Evolutionary conservation across 73 alveolate genomes (phyloP).

Genomic region (Paramecium octaurelia): DNA sequence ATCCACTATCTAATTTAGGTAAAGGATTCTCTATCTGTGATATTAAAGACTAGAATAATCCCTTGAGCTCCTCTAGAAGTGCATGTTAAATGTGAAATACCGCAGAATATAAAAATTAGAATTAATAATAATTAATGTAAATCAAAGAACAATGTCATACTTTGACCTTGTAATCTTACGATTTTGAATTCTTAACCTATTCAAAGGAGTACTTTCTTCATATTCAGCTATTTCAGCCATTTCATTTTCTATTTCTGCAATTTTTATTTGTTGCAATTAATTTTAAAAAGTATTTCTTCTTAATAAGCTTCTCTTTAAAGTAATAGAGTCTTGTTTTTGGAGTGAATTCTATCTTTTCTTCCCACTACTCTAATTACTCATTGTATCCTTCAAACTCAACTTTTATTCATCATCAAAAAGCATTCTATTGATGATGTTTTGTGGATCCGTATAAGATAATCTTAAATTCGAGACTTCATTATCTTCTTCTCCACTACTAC

Average conservation of each 20-base stretch:
- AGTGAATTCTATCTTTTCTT: background rate
- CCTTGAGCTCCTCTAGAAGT: slow-evolving; percentile 77
- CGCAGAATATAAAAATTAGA: background rate
- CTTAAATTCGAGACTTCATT: background rate
- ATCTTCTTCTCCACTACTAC: background rate
- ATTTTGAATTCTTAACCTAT: slow-evolving; percentile 16
- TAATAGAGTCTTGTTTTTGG: background rate
- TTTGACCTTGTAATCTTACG: background rate
- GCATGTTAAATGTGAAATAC: background rate
- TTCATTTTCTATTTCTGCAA: slow-evolving; percentile 42
- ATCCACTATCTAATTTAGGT: slow-evolving; percentile 82
- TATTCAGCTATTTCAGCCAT: slow-evolving; percentile 30
- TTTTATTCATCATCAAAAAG: slow-evolving; percentile 30
- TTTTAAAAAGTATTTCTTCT: slow-evolving; percentile 18
- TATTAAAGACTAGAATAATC: slow-evolving; percentile 77
- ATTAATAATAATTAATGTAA: background rate
- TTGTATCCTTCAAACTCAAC: background rate
- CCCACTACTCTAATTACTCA: slow-evolving; percentile 31
- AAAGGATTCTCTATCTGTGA: slow-evolving; percentile 77
- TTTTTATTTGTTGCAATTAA: background rate
- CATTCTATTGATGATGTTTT: background rate
- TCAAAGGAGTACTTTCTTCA: slow-evolving; percentile 46
- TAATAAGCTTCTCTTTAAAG: background rate
- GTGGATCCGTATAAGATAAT: slow-evolving; percentile 6
- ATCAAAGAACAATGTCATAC: background rate